Percentiles rank a stretch among this genome's conserved stretches.
Evolutionary conservation across 306 rosid genomes (phyloP).

Genomic region (Dalbergia cultrata): DNA sequence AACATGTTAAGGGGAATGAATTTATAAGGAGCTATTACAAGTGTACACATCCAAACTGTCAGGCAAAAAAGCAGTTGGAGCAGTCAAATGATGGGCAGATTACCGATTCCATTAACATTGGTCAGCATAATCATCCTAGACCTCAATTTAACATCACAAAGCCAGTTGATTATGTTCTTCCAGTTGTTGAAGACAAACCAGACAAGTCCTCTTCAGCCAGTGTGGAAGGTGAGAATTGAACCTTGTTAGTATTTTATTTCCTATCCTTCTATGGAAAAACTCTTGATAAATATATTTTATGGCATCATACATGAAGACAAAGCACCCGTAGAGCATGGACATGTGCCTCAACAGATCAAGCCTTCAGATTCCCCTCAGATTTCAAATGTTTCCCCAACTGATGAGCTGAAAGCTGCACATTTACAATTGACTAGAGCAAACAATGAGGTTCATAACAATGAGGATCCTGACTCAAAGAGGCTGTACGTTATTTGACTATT

Average conservation of each 20-base stretch:
- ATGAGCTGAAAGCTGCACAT: conserved; percentile 55
- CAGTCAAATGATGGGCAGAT: conserved; percentile 65
- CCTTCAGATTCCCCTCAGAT: conserved; percentile 48
- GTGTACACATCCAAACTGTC: conserved; percentile 83
- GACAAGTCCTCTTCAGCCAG: conserved; percentile 52
- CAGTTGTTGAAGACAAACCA: conserved; percentile 56
- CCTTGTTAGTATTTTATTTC: conserved; percentile 46
- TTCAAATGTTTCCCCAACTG: conserved; percentile 54
- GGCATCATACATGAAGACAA: conserved; percentile 57
- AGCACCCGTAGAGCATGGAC: conserved; percentile 55
- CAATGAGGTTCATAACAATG: conserved; percentile 51
- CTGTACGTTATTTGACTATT: conserved; percentile 64
- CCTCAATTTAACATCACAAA: conserved; percentile 59
- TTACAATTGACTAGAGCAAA: conserved; percentile 51
- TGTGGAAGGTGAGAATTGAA: conserved; percentile 63
- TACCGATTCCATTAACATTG: conserved; percentile 72
- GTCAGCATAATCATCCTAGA: conserved; percentile 83
- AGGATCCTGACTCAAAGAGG: conserved; percentile 72
- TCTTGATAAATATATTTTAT: conserved; percentile 52
- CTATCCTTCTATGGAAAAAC: conserved; percentile 39
- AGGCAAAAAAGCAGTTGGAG: conserved; percentile 83
- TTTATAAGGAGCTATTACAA: conserved; percentile 86
- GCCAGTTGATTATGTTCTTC: conserved; percentile 60
- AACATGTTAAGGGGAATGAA: conserved; percentile 78
- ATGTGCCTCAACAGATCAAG: conserved; percentile 52